Base-by-base conservation (phyloP, 768 basidiomycete species). In the Leccinum fibrillosum region DNA sequence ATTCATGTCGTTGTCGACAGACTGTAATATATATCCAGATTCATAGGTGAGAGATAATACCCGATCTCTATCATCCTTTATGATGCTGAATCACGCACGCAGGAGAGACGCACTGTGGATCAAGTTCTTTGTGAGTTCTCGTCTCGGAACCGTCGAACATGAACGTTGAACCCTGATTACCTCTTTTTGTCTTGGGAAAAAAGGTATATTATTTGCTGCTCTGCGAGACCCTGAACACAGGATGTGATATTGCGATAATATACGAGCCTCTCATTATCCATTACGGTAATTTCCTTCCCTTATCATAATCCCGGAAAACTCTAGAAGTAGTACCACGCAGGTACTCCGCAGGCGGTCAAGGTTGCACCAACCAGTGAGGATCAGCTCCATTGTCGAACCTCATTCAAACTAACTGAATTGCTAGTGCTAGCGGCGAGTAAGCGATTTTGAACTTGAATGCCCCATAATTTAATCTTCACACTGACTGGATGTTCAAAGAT, bases 151-250 rank as follows among this genome's bases (percentile, higher is more conserved):
- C 26, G n/a, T 19, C 23, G 30, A 21, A 26, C 26, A 3, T n/a
- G 2, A 28, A 28, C 28, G 28, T 10, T 2, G 23, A 30, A 4
- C 25, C 32, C 6, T 2, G 52, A 7, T 25, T 21, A 49, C 10
- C n/a, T 48, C n/a, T 23, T 17, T 30, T 34, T 21, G 42, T 21
- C 19, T 19, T 19, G 19, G 42, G 42, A 8, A 11, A 21, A 21
- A 56, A 83, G 79, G 77, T 81, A 42, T 52, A 62, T 42, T 55
- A 77, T 26, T 68, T 83, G 3, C 74, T 82, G 50, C n/a, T 79
- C 6, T 78, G 76, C 44, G 82, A 84, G 66, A 81, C 80, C 0
- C 60, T 78, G 28, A 82, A 82, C 59, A 74, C 77, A 3, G 63
- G 69, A 5, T 82, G 80, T 60, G 76, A 79, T 34, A 67, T 77